These are phyloP conservation scores for Kurtzmaniella natalensis DNA, from an alignment of 1,139 yeast species.

Conservation along the genomic window DNA sequence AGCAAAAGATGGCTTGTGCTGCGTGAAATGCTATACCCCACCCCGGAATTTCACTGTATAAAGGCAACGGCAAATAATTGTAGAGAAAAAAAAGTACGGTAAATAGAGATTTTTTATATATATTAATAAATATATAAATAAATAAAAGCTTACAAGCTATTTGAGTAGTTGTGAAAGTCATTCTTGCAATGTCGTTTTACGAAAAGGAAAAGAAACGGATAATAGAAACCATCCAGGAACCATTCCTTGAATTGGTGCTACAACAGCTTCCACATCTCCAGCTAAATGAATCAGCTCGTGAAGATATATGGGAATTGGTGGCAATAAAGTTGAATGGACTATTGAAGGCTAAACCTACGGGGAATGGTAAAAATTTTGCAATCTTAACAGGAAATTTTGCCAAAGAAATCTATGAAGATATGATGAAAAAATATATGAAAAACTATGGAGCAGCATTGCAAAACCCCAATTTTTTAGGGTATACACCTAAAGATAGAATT, in stretches of 20 bases:
- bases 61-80: too few relatives aligned
- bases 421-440: slow-evolving; percentile 13
- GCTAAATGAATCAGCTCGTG: slow-evolving; percentile 18
- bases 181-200: slow-evolving; percentile 22
- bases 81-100: too few relatives aligned
- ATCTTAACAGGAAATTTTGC: slow-evolving; percentile 27
- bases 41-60: too few relatives aligned
- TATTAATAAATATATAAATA: too few relatives aligned
- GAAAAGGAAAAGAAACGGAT: slow-evolving; percentile 25
- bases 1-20: too few relatives aligned
- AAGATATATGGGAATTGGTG: slow-evolving; percentile 33
- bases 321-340: slow-evolving; percentile 27
- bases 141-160: too few relatives aligned
- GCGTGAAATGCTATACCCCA: too few relatives aligned
- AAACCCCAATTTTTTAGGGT: neutral
- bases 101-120: too few relatives aligned
- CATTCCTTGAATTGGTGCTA: slow-evolving; percentile 27
- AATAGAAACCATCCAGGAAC: slow-evolving; percentile 21
- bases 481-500: slow-evolving; percentile 7
- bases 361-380: slow-evolving; percentile 21
- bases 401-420: slow-evolving; percentile 20
- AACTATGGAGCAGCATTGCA: neutral
- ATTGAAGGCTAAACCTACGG: slow-evolving; percentile 7
- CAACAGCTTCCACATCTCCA: slow-evolving; percentile 33
- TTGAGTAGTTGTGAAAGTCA: too few relatives aligned